Conservation (phyloP, 805 yeast species). For the Candida stauntonica region DNA sequence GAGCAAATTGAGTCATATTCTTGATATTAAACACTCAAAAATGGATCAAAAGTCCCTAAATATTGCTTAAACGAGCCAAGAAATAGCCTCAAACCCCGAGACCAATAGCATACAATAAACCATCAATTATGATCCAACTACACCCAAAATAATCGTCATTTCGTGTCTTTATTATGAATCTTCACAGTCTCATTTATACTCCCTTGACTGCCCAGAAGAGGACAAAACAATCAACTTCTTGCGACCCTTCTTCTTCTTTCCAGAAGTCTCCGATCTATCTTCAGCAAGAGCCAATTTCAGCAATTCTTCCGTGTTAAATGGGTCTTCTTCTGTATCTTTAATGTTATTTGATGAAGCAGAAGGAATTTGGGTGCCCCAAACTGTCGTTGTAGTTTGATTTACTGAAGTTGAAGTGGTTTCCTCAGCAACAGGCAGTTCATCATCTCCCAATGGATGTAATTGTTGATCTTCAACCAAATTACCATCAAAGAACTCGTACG, state of each 20-base stretch:
- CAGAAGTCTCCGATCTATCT: background rate
- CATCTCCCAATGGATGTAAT: slow-evolving; percentile 29
- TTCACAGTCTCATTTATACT: slow-evolving; percentile 2
- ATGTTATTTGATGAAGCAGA: slow-evolving; percentile 27
- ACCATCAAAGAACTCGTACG: slow-evolving; percentile 29
- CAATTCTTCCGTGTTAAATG: slow-evolving; percentile 19
- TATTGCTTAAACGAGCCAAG: no score
- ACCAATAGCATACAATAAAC: no score
- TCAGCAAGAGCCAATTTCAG: slow-evolving; percentile 9
- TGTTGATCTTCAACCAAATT: background rate
- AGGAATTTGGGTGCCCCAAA: slow-evolving; percentile 67
- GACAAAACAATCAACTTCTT: slow-evolving; percentile 19
- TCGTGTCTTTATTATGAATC: no score
- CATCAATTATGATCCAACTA: background rate
- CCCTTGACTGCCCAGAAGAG: slow-evolving; percentile 10
- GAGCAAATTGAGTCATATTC: no score
- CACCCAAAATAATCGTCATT: no score
- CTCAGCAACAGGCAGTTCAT: slow-evolving; percentile 9
- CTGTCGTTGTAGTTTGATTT: slow-evolving; percentile 43
- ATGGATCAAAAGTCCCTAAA: no score
- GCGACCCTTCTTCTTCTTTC: slow-evolving; percentile 18
- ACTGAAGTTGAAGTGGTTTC: background rate
- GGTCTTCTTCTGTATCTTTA: slow-evolving; percentile 27
- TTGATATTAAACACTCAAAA: no score
- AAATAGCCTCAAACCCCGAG: no score